Evolutionary conservation across 2,329 filamentous ascomycete genomes (phyloP).

Genomic region (Blastomyces parvus): DNA sequence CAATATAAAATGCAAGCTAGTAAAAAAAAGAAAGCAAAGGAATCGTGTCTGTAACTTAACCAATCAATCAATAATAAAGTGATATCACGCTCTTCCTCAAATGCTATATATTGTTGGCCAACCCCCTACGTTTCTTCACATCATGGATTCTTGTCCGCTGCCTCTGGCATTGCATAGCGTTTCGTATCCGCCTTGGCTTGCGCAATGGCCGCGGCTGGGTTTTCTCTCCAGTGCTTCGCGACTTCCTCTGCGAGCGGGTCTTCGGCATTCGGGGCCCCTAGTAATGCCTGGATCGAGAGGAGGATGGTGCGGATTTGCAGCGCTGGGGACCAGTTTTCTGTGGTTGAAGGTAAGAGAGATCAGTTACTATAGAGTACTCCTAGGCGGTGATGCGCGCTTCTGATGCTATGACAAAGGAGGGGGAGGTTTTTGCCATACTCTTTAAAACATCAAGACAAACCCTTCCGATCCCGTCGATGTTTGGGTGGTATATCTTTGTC

Average conservation of each 20-base stretch:
- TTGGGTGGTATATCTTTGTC: conserved; percentile 98
- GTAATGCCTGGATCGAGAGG: conserved; percentile 93
- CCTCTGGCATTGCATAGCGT: conserved; percentile 52
- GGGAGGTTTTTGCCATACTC: conserved; percentile 51
- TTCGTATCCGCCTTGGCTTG: conserved; percentile 89
- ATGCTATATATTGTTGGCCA: background rate
- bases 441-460: conserved; percentile 97
- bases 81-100: background rate
- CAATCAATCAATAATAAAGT: background rate
- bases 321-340: conserved; percentile 97
- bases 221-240: conserved; percentile 95
- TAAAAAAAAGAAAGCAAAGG: background rate
- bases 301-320: conserved; percentile 96
- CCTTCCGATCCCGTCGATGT: conserved; percentile 93
- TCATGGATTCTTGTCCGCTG: background rate
- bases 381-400: background rate
- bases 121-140: background rate
- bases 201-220: conserved; percentile 83
- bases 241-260: conserved; percentile 98
- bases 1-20: background rate
- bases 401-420: conserved; percentile 7
- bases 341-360: conserved; percentile 10
- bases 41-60: background rate
- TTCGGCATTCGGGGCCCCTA: conserved; percentile 93
- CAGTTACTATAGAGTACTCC: conserved; percentile 12